Conservation (phyloP, 192 early-diverging fungal species). For the Entrophospora sp. region DNA sequence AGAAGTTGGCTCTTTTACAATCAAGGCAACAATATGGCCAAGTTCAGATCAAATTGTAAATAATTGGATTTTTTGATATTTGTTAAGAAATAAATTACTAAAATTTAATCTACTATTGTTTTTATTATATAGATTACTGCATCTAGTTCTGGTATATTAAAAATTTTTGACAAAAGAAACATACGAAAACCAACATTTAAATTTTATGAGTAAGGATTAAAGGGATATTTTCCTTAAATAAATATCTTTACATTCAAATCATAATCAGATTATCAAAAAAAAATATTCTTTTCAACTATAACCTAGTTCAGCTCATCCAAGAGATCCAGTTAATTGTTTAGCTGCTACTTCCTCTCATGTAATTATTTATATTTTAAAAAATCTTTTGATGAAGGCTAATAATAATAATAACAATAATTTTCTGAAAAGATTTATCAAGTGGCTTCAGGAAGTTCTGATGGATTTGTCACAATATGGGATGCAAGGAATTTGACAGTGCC, state of each 20-base stretch:
- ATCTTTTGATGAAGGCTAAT: background rate
- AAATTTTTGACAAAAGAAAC: slow-evolving; percentile 18
- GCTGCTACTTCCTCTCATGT: slow-evolving; percentile 15
- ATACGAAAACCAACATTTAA: background rate
- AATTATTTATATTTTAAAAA: background rate
- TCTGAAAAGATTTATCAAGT: slow-evolving; percentile 4
- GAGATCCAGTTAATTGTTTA: slow-evolving; percentile 5
- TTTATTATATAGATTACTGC: slow-evolving; percentile 12
- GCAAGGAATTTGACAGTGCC: slow-evolving; percentile 11
- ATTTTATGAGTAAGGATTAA: slow-evolving; percentile 4
- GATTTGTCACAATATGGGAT: slow-evolving; percentile 23
- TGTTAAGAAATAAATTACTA: background rate
- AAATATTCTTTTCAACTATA: too few relatives aligned
- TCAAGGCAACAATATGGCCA: slow-evolving; percentile 18
- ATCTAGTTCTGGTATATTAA: slow-evolving; percentile 15
- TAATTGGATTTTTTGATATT: background rate
- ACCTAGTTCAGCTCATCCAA: background rate
- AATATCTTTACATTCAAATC: background rate
- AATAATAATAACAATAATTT: background rate
- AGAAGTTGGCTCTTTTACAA: slow-evolving; percentile 5
- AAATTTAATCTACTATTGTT: background rate
- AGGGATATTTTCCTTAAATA: background rate
- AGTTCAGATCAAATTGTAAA: slow-evolving; percentile 21
- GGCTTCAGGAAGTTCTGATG: slow-evolving; percentile 10
- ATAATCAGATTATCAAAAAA: too few relatives aligned